Conservation (phyloP, 2,329 filamentous ascomycete species). For the Epichloe brachyelytri region DNA sequence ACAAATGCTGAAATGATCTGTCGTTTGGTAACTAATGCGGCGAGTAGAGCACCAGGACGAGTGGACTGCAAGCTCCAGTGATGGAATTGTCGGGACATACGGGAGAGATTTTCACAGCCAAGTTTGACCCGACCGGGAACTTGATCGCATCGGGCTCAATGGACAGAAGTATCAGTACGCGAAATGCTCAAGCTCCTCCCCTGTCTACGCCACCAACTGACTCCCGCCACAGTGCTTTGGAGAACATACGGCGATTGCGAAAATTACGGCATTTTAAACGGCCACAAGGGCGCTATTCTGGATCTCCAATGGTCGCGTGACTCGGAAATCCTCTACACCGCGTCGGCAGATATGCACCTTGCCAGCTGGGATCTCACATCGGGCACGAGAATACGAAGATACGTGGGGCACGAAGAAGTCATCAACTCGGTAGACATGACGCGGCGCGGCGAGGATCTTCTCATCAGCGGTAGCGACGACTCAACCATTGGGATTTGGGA, state of each 20-base stretch:
- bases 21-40: background rate
- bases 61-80: constrained; percentile 73
- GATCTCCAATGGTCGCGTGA: constrained; percentile 97
- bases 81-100: constrained; percentile 79
- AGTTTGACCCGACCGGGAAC: constrained; percentile 80
- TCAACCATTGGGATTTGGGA: constrained; percentile 94
- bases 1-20: background rate
- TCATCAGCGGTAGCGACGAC: constrained; percentile 88
- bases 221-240: constrained; percentile 60
- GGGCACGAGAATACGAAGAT: constrained; percentile 80
- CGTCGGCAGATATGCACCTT: constrained; percentile 84
- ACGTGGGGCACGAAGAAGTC: constrained; percentile 89
- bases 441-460: constrained; percentile 76
- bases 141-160: constrained; percentile 90
- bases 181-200: background rate
- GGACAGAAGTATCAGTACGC: constrained; percentile 77
- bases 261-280: constrained; percentile 80
- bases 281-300: constrained; percentile 81
- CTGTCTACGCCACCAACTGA: background rate
- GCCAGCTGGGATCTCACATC: constrained; percentile 93
- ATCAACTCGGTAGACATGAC: constrained; percentile 85
- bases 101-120: constrained; percentile 83
- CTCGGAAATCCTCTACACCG: constrained; percentile 79
- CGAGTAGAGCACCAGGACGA: constrained; percentile 60
- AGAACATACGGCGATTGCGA: constrained; percentile 84